Conservation (phyloP, 225 moss, liverwort and hornwort species). For the Pleurozium schreberi region DNA sequence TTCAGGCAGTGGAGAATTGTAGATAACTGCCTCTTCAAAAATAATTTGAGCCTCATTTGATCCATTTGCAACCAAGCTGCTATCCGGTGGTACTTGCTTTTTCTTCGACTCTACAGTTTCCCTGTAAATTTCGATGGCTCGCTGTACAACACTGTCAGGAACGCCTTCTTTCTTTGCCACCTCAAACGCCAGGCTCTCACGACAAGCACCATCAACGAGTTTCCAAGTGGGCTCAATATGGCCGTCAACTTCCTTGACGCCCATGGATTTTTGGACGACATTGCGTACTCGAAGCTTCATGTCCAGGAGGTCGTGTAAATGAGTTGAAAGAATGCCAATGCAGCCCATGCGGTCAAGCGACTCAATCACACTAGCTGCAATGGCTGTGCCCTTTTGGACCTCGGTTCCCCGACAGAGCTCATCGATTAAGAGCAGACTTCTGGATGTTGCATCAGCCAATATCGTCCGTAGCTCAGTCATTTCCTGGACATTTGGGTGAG, state of each 20-base stretch:
- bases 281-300: constrained; percentile 59
- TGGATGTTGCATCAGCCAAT: constrained; percentile 55
- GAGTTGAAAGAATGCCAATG: constrained; percentile 85
- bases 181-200: constrained; percentile 93
- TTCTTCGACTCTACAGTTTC: not conserved
- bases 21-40: not conserved
- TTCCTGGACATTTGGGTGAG: constrained; percentile 27
- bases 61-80: not conserved
- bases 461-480: constrained; percentile 96
- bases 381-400: constrained; percentile 88
- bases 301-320: constrained; percentile 87
- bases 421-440: constrained; percentile 79
- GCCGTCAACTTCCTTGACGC: constrained; percentile 36
- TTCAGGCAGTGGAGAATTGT: not conserved
- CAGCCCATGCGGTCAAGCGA: constrained; percentile 72
- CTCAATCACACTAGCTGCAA: constrained; percentile 90
- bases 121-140: constrained; percentile 59
- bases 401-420: constrained; percentile 96
- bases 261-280: constrained; percentile 79
- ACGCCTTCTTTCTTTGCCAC: constrained; percentile 90
- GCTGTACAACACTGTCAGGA: constrained; percentile 50
- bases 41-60: not conserved
- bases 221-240: constrained; percentile 74
- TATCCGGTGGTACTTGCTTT: not conserved
- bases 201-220: constrained; percentile 73